Evolutionary conservation across 2,329 filamentous ascomycete genomes (phyloP).

Genomic region (Neurospora sp.): DNA sequence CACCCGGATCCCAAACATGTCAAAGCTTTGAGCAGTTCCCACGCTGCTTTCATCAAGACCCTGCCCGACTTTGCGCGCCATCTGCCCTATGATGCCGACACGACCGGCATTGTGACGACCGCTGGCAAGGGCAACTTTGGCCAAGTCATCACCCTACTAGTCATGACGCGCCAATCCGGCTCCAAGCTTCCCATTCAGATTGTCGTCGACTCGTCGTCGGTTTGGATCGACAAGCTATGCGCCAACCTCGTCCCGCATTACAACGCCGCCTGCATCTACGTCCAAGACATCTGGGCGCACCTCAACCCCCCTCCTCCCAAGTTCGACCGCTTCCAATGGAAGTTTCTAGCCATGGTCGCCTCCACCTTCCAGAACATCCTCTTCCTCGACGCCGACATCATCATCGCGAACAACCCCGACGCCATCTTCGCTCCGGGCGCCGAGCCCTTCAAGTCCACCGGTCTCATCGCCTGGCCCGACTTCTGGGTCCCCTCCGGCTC

Average conservation of each 20-base stretch:
- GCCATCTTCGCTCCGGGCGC: slow-evolving; percentile 32
- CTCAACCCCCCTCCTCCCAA: slow-evolving; percentile 5
- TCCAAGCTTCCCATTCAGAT: slow-evolving; percentile 37
- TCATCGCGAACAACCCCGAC: slow-evolving; percentile 31
- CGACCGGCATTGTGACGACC: slow-evolving; percentile 40
- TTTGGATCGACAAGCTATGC: slow-evolving; percentile 24
- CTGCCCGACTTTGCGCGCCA: slow-evolving; percentile 22
- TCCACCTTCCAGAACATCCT: slow-evolving; percentile 50
- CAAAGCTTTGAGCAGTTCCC: slow-evolving; percentile 13
- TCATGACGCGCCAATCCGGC: slow-evolving; percentile 41
- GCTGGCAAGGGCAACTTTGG: slow-evolving; percentile 38
- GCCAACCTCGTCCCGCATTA: slow-evolving; percentile 20
- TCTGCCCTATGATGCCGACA: slow-evolving; percentile 22
- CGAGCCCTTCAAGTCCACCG: slow-evolving; percentile 40
- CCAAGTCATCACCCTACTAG: slow-evolving; percentile 38
- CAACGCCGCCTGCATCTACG: slow-evolving; percentile 24
- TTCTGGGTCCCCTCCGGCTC: slow-evolving; percentile 36
- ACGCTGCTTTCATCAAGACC: slow-evolving; percentile 28
- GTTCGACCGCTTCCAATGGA: slow-evolving; percentile 41
- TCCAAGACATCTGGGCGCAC: slow-evolving; percentile 19
- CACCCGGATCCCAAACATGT: slow-evolving; percentile 8
- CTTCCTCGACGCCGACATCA: slow-evolving; percentile 49
- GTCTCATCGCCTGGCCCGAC: slow-evolving; percentile 49
- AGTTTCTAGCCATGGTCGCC: slow-evolving; percentile 46
- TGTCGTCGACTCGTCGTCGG: slow-evolving; percentile 23